Base-by-base conservation (phyloP, 345 rosid species). In the Geranium rotundifolium region DNA sequence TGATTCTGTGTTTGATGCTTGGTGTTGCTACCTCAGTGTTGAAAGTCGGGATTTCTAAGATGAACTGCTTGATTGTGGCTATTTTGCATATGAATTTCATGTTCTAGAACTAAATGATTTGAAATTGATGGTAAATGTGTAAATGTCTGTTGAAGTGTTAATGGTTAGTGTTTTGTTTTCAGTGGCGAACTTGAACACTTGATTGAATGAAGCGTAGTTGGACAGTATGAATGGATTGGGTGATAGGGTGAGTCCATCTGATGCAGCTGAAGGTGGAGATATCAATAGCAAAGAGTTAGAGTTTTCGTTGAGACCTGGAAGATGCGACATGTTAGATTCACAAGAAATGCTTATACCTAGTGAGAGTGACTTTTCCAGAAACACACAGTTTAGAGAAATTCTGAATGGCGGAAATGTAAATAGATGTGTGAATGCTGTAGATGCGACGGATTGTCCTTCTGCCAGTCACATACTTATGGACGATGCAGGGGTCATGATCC, bases 151-250 rank as follows among this genome's bases (percentile, higher is more conserved):
- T 5, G 46, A 37, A 5, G 12, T 37, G 46, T 37, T 37, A 37
- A 46, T 46, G 52, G 52, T 46, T 46, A 7, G 52, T 46, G 52
- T 46, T 23, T 46, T 12, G 1, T 46, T 46, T 14, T 46, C 52
- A 46, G 52, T 14, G 52, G 10, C 10, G 3, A 17, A 61, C 54
- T 54, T 20, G 60, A 57, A 59, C 23, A 15, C 31, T 29, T 52
- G 67, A 60, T 55, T 37, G 71, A 56, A 71, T 60, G 79, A 75
- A 69, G 57, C 55, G 49, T 75, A 30, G 27, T 50, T 75, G 70
- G 74, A 76, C 68, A 70, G 37, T 70, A 93, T 93, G 97, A 90
- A 92, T 9, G 87, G 75, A 60, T 70, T 80, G 70, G 86, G 79
- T 57, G 77, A 77, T 34, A 34, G 41, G 41, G 41, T 34, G 41